Conservation (phyloP, 768 basidiomycete species). For the Clathrus columnatus region DNA sequence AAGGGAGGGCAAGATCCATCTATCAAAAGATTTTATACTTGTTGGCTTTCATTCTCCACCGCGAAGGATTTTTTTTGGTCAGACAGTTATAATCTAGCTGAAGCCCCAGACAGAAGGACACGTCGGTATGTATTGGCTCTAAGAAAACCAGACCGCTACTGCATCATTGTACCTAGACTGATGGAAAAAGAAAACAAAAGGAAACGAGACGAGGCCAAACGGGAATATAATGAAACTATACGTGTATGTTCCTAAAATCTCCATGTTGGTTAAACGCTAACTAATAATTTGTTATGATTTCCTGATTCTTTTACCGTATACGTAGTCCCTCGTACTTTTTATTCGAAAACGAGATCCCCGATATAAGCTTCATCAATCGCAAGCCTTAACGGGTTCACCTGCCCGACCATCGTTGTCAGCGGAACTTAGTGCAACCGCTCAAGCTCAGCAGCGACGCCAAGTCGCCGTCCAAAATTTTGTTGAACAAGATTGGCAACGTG, state of each 20-base stretch:
- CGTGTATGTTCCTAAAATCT: constrained; percentile 61
- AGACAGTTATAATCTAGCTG: constrained; percentile 72
- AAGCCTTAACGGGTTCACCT: constrained; percentile 34
- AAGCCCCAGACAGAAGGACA: constrained; percentile 81
- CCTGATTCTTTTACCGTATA: neutral
- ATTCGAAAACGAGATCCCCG: constrained; percentile 85
- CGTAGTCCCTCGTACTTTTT: constrained; percentile 66
- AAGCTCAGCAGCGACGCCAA: constrained; percentile 20
- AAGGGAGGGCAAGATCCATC: constrained; percentile 39
- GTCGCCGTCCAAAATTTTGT: constrained; percentile 41
- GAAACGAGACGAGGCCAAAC: constrained; percentile 73
- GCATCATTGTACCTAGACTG: constrained; percentile 36
- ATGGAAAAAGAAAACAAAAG: constrained; percentile 98
- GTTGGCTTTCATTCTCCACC: constrained; percentile 82
- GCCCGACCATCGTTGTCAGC: constrained; percentile 12
- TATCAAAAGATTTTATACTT: constrained; percentile 69
- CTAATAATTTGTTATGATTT: constrained; percentile 2
- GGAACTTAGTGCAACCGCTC: constrained; percentile 17
- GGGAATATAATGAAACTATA: constrained; percentile 89
- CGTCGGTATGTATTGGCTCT: constrained; percentile 42
- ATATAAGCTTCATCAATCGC: constrained; percentile 55
- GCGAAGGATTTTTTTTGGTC: constrained; percentile 84
- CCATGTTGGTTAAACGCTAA: neutral
- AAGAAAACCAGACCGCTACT: neutral
- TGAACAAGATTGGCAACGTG: constrained; percentile 87